Evolutionary conservation across 1,284 basidiomycete genomes (phyloP), one percentile per base, ranked within the genome.

Genomic region (Acaromyces ingoldii): DNA sequence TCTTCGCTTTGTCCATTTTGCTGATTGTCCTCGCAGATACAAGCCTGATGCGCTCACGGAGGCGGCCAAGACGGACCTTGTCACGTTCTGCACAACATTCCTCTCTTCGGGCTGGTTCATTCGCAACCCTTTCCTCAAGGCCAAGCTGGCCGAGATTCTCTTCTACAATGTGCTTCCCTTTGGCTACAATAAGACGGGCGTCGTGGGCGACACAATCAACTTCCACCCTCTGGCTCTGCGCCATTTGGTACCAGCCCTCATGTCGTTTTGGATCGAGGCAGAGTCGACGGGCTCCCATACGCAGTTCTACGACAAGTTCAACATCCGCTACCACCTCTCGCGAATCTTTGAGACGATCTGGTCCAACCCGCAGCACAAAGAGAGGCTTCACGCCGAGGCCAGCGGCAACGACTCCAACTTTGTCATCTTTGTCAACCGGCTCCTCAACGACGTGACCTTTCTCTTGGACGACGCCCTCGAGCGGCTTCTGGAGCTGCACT

Each of bases 371-470:
- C 53, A 65, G 43, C 72, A 74, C 59, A 68, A 63, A 53, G 48
- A 62, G 58, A 68, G 67, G 38, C 58, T 74, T 25, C 65, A 67
- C 26, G 44, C 43, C 11, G 63, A 65, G 44, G 63, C 72, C 13
- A 37, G 43, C 34, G 58, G 51, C 24, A 55, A 60, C 40, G 54
- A 53, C 11, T 50, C 58, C 19, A 59, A 63, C 29, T 75, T 75
- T 47, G 86, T 97, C 57, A 86, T 88, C 49, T 98, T 99, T 76
- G 84, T 91, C 77, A 98, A 99, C 77, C 81, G 97, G 65, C 87
- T 98, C 83, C 96, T 98, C 81, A 97, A 96, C 81, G 95, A 99
- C 72, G 91, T 95, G 40, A 98, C 95, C 1, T 98, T 91, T 77
- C 85, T 98, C 57, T 85, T 99, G 79, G 93, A 98, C 74, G 95